Conservation (phyloP, 306 rosid genomes). For the Trifolium subterraneum region DNA sequence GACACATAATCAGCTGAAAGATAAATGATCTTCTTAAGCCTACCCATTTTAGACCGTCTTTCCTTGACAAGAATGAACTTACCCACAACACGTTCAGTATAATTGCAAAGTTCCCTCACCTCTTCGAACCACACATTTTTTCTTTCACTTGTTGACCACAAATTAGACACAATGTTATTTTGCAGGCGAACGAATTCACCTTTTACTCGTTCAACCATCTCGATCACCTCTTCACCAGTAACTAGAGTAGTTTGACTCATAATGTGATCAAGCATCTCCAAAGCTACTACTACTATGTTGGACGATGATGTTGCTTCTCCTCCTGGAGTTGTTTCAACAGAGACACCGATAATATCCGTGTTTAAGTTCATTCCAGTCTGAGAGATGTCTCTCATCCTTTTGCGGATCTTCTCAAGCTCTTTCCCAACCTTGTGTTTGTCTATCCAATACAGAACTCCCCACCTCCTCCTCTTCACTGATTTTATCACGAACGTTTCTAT, state of each 20-base stretch:
- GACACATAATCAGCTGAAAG: neutral
- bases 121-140: constrained; percentile 31
- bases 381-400: neutral
- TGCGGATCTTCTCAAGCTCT: neutral
- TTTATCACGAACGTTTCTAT: constrained; percentile 18
- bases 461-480: constrained; percentile 23
- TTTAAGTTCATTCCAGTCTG: neutral
- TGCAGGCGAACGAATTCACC: no score
- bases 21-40: neutral
- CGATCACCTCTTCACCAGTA: neutral
- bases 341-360: neutral
- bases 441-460: neutral
- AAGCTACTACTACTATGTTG: neutral
- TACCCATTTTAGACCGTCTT: neutral
- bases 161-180: no score
- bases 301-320: neutral
- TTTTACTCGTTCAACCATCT: neutral
- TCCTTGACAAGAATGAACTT: constrained; percentile 23
- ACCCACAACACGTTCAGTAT: neutral
- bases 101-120: constrained; percentile 9
- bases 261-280: constrained; percentile 14
- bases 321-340: constrained; percentile 3
- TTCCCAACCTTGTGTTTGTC: neutral
- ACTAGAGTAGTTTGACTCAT: neutral
- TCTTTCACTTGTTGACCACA: no score